Evolutionary conservation across 352 stramenopile species (phyloP), one percentile per base, ranked within the genome.

Genomic region (Globisporangium orthogonon): DNA sequence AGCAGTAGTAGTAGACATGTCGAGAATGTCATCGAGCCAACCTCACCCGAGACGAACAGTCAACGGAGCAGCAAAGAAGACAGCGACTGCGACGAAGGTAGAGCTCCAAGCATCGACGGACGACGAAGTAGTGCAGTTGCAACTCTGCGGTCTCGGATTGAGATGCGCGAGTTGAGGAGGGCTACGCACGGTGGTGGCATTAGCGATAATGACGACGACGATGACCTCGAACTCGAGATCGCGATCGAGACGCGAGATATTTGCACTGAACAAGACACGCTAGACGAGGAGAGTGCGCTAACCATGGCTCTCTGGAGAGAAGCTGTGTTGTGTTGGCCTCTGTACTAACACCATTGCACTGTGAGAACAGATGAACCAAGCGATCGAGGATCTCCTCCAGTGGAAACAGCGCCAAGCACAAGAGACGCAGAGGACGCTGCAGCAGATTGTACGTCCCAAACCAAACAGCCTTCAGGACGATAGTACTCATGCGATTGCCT

Each of bases 381-480:
- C 66, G 30, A 84, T 87, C 33, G 58, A 70, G 9, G 54, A 70
- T 7, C 52, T 87, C 9, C 53, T 57, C 39, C 37, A 51, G 7
- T 87, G 76, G 76, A 81, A 71, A 61, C 41, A 71, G 5, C 6
- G 45, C 1, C 71, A 78, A 13, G 33, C 72, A n/a, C 46, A 65
- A 3, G 43, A 58, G 39, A 76, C 60, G 0, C 62, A 72, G 9
- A 46, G 64, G 50, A 66, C 61, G 2, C 56, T 77, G 13, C 37
- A 44, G 14, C 49, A 70, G 55, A 54, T 79, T 50, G 74, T 84
- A 59, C 50, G 61, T 43, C 10, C 35, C 35, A 10, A 37, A 44
- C 35, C 35, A 37, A 44, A 7, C 35, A 14, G 35, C 4, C 7
- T 48, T 23, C 37, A 31, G 3, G 33, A 37, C 33, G 33, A 5